Percentiles rank a stretch among this genome's conserved stretches.
phyloP scores from a whole-genome alignment of 1,284 basidiomycete genomes.

The Ustilago nuda region DNA sequence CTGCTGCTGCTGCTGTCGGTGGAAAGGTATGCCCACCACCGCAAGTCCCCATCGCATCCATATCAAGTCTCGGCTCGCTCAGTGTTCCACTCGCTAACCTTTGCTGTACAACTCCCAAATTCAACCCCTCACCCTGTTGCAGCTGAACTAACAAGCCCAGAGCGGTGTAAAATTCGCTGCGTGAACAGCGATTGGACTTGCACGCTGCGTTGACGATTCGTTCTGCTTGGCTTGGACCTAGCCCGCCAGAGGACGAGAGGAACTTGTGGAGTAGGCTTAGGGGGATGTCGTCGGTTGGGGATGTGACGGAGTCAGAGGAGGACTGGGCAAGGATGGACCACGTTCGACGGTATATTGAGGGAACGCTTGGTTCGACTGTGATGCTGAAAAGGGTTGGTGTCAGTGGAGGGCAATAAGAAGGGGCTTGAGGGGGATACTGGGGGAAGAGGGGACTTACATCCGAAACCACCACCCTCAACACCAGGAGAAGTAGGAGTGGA shows the following conservation, averaged over 20 bases:
- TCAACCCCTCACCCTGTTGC: slow-evolving; percentile 34
- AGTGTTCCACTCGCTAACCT: slow-evolving; percentile 19
- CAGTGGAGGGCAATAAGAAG: not conserved
- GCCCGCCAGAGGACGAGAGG: slow-evolving; percentile 28
- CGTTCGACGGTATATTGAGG: slow-evolving; percentile 24
- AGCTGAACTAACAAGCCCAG: slow-evolving; percentile 31
- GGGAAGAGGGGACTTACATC: slow-evolving; percentile 21
- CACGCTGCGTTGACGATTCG: slow-evolving; percentile 43
- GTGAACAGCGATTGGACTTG: slow-evolving; percentile 37
- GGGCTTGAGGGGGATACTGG: not conserved
- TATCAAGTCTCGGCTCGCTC: slow-evolving; percentile 15
- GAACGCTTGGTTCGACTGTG: slow-evolving; percentile 39
- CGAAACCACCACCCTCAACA: slow-evolving; percentile 23
- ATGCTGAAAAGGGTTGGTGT: not conserved
- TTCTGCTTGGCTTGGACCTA: slow-evolving; percentile 19
- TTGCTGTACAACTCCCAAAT: slow-evolving; percentile 13
- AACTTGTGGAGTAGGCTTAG: slow-evolving; percentile 37
- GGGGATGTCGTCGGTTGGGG: slow-evolving; percentile 25
- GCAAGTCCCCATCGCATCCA: not conserved
- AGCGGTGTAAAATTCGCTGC: slow-evolving; percentile 39
- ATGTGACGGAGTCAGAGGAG: slow-evolving; percentile 6
- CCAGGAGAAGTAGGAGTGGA: slow-evolving; percentile 24
- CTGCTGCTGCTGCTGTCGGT: slow-evolving; percentile 18
- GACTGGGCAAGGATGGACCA: slow-evolving; percentile 6
- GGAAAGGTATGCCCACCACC: slow-evolving; percentile 37